Evolutionary conservation across 1,139 yeast species (phyloP), one percentile per base, ranked within the genome.

Genomic region (Sugiyamaella novakii): DNA sequence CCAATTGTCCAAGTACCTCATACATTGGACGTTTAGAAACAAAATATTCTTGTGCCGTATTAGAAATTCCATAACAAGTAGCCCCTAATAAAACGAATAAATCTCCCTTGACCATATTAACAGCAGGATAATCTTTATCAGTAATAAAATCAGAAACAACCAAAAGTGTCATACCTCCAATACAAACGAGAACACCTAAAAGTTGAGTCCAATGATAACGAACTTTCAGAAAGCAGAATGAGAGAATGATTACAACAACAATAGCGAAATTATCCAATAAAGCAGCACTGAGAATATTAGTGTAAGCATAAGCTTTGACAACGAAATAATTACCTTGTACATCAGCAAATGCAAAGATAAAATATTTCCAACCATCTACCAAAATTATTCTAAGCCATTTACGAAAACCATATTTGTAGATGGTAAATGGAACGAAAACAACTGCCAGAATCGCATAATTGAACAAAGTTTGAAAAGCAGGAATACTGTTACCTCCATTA

Each of bases 291-390:
- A 73, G 60, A 56, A 73, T 56, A 54, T 70, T 73, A 24, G 77
- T 73, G 57, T 73, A 73, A 46, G 62, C 63, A 55, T 72, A 73
- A 5, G 77, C 77, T 52, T 68, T 67, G 45, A 71, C 75, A 7
- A 72, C 71, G 49, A 72, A 72, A 59, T 72, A 72, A 60, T 72
- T 72, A 18, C 77, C 77, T 55, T 73, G 67, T 19, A 73, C 76
- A 51, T 73, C 77, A 17, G 73, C 71, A 59, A 73, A 72, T 5
- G 76, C 72, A 36, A 72, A 55, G 31, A 71, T 47, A 51, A 72
- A 67, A 53, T 63, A 73, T 59, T 72, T 70, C 77, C 77, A 73
- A 43, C 74, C 69, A 47, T 71, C 73, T 18, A 54, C 51, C 30
- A 51, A 34, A 33, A 68, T 37, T 47, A 72, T 46, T 18, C 50